Evolutionary conservation across 2,329 filamentous ascomycete genomes (phyloP).

Genomic region (Hypoxylon sp.): DNA sequence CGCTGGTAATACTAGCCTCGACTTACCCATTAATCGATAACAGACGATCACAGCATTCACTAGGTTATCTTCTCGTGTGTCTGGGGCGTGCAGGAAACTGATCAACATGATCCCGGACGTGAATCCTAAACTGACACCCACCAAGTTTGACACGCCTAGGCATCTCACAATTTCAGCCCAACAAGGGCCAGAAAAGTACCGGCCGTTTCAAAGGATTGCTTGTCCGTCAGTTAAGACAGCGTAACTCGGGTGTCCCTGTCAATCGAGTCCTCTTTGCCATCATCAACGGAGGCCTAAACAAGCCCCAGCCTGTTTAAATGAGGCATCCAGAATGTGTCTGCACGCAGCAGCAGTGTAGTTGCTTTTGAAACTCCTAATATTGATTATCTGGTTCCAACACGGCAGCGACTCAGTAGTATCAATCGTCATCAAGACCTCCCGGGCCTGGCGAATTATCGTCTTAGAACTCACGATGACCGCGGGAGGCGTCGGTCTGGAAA

Average conservation of each 20-base stretch:
- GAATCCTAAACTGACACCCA: conserved; percentile 2
- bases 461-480: background rate
- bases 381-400: conserved; percentile 2
- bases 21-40: conserved; percentile 1
- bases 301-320: background rate
- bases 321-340: conserved; percentile 13
- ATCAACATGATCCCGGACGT: conserved; percentile 3
- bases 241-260: conserved; percentile 18
- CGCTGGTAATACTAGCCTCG: background rate
- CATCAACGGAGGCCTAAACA: conserved; percentile 3
- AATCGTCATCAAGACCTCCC: background rate
- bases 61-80: conserved; percentile 17
- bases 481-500: background rate
- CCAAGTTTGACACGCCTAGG: conserved; percentile 7
- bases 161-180: conserved; percentile 4
- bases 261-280: background rate
- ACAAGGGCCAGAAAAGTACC: conserved; percentile 5
- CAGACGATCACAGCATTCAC: background rate
- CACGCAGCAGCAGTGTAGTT: background rate
- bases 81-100: conserved; percentile 8
- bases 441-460: background rate
- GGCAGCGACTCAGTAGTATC: conserved; percentile 2
- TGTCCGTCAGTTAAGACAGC: conserved; percentile 19
- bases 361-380: background rate
- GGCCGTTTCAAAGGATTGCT: background rate